Percentiles rank a stretch among this genome's conserved stretches.
Conservation (phyloP, 306 rosid species). For the Biancaea sappan region DNA sequence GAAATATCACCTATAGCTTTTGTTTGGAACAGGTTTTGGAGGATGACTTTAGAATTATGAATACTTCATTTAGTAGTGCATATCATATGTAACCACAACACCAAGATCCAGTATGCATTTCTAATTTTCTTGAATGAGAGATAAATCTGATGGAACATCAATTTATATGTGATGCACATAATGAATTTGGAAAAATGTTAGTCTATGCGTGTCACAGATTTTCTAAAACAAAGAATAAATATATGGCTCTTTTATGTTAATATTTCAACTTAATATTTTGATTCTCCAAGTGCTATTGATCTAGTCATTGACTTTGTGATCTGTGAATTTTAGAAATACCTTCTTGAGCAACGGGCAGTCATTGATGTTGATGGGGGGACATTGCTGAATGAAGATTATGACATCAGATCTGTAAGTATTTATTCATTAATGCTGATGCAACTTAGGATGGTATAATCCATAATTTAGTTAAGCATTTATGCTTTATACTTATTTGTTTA, state of each 20-base stretch:
- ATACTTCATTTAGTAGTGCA: not conserved
- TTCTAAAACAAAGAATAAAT: not conserved
- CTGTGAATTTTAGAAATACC: slow-evolving; percentile 67
- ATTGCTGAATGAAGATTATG: slow-evolving; percentile 84
- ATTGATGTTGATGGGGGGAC: slow-evolving; percentile 83
- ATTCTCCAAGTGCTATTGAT: slow-evolving; percentile 16
- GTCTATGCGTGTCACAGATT: not conserved
- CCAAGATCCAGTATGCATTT: not conserved
- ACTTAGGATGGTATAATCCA: not conserved
- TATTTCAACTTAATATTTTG: slow-evolving; percentile 11
- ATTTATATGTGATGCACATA: not conserved
- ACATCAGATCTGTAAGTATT: slow-evolving; percentile 87
- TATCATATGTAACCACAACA: not conserved
- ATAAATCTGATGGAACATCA: not conserved
- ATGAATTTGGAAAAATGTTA: not conserved
- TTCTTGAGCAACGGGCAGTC: slow-evolving; percentile 83
- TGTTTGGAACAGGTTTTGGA: no score
- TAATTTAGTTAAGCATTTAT: no score
- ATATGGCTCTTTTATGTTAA: not conserved
- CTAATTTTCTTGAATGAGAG: not conserved
- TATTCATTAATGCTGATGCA: slow-evolving; percentile 27
- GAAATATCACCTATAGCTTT: no score
- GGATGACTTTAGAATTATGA: no score
- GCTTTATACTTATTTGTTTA: no score
- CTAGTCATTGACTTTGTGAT: slow-evolving; percentile 16